Evolutionary conservation across 148 eudicot species (phyloP), one percentile per base, ranked within the genome.

Genomic region (Cornus suecica): DNA sequence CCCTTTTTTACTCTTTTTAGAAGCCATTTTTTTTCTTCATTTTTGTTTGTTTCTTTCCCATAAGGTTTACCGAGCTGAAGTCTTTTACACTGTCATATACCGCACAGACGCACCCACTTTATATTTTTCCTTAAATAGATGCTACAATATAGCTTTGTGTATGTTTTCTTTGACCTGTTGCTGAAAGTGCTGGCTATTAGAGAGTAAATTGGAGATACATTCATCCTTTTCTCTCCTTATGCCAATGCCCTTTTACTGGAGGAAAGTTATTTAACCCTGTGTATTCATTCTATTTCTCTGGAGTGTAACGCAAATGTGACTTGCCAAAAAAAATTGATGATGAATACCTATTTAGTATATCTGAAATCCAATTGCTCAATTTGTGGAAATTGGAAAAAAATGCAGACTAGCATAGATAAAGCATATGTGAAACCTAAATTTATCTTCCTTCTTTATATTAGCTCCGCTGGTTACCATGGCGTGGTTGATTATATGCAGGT

Each of bases 401-500:
- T 34, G 41, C n/a, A 73, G 31, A 34, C 23, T n/a, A 24, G 13
- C 58, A 14, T 52, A 52, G 58, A 5, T 58, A 22, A 22, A n/a
- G 54, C 54, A 48, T 48, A 13, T 3, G 15, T 48, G 20, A 75
- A 10, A 28, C 48, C 28, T 5, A 65, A 67, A 65, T 74, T 37
- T 37, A 31, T 64, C 18, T 69, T 74, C 10, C 30, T 32, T 51
- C 66, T 62, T 9, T 27, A 3, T 25, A 27, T 78, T 37, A 65
- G 23, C 31, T 65, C 3, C 15, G 32, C 28, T 25, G 61, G 8
- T 71, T 66, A 28, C 24, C 24, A 5, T 80, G 27, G 56, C 32
- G 5, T 71, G 42, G 56, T 74, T 70, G 26, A 65, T 63, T 74
- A 58, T 64, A 22, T 69, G 78, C 77, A 86, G 88, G 84, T 77